Base-by-base conservation (phyloP, 345 rosid species). In the Populus nigra region DNA sequence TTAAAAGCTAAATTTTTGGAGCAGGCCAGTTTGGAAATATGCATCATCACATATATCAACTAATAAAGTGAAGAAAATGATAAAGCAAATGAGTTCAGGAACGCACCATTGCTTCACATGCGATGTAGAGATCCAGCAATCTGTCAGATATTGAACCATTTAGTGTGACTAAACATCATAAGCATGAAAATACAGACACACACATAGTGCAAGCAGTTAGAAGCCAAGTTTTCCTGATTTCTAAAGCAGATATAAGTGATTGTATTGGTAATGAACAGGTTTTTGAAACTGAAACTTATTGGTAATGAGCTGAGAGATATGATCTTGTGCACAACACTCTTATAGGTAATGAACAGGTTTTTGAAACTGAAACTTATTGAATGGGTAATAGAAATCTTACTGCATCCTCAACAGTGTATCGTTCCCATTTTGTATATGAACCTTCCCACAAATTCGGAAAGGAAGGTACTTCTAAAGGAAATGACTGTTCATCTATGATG, bases 361-460 rank as follows among this genome's bases (percentile, higher is more conserved):
- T 23, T 23, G 29, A 59, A 59, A 23, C 6, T 23, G 16, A 31
- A 31, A 31, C 3, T 31, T 31, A 11, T 20, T 13, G 53, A 69
- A 72, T 17, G 68, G 80, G 77, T 36, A 65, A 31, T 38, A 47
- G 23, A 39, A 63, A 68, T 69, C 85, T 82, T 89, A 93, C 99
- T 18, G 98, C 97, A 87, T 96, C 99, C 82, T 96, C 99, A 67
- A 92, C 91, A 0, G 97, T 87, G 80, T 93, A 96, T 68, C 94
- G 93, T 79, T 96, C 99, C 93, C 90, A 91, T 83, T 86, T 92
- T 43, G 98, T 76, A 80, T 92, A 93, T 35, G 99, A 88, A 81
- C 97, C 97, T 81, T 91, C 83, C 98, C 99, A 93, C 83, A 96
- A 77, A 74, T 91, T 89, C 76, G 96, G 96, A 85, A 85, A 91